Base-by-base conservation (phyloP, 164 flowering plant species). In the Kalanchoe fedtschenkoi region DNA sequence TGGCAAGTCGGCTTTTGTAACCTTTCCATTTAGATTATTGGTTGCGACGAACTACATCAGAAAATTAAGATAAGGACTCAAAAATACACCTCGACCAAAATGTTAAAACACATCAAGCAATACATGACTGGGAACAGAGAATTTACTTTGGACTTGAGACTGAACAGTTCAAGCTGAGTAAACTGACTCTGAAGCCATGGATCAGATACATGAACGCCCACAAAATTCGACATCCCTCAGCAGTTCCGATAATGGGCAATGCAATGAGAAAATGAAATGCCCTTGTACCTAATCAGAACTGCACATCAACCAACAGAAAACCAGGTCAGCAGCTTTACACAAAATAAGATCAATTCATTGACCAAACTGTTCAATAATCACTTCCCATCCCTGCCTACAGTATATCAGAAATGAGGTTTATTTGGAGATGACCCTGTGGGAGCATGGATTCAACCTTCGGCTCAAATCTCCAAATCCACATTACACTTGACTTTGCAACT, bases 161-260 rank as follows among this genome's bases (percentile, higher is more conserved):
- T 72, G 53, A 78, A 82, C 63, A 83, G 83, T 64, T 83, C 83
- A 19, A 80, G 84, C 62, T 83, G 87, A 11, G 84, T 80, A 71
- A 83, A 80, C 76, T 83, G 83, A 68, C 82, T 77, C 57, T 81
- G 85, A 62, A 83, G 83, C 79, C 68, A 75, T 60, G 74, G 88
- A 70, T 83, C 88, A 15, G 83, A 79, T 56, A 81, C 80, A 33
- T 77, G 59, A 70, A 83, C 88, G 42, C 88, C 88, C 33, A 47
- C 73, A 62, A 62, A 83, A 67, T 77, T 67, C n/a, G 84, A 83
- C 84, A 83, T 83, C 71, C 60, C 58, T 14, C 64, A 24, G 11
- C 61, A 33, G 41, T 42, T 24, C 7, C 30, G 22, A 22, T 3
- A 10, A 5, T 19, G 8, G 51, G 22, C 8, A 44, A 44, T 44